Evolutionary conservation across 1,284 basidiomycete genomes (phyloP), one percentile per base, ranked within the genome.

Genomic region (Austroboletus novae-zelandiae): DNA sequence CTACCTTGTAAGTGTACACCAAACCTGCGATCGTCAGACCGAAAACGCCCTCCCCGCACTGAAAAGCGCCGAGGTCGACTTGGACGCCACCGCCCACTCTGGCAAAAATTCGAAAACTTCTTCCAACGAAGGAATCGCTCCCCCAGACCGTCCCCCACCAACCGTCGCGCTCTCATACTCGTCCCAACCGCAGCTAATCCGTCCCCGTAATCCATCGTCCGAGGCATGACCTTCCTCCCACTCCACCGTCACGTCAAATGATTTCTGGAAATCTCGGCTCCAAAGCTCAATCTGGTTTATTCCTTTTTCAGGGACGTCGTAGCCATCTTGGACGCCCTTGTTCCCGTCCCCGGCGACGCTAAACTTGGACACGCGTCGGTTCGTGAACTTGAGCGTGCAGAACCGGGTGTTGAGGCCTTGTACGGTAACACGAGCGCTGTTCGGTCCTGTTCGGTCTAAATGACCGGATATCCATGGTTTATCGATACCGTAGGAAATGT

Each of bases 61-160:
- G 35, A 88, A 83, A 50, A 89, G 64, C 5, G 81, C 86, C 57
- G 80, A 77, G 5, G 70, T 66, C 53, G 65, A 56, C 67, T 86
- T 88, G n/a, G 78, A 76, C 34, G 79, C 77, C 30, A 75, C 72
- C 18, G 79, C 81, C 88, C 88, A 90, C 49, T 77, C 69, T 8
- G 87, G 88, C 53, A 89, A 64, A 64, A 84, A 87, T 30, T 64
- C 63, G n/a, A 84, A 64, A 34, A 81, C 75, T 62, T 90, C 87
- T 63, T 89, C 85, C 31, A 83, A 71, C 15, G 86, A 86, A 1
- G 87, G 87, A n/a, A 90, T 83, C 68, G 74, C 72, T 41, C 71
- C 73, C 29, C 67, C 68, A 7, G 57, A 54, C 23, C 60, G 58
- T 7, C 70, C 68, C 45, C 69, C 65, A 15, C 80, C 81, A 9